Evolutionary conservation across 768 basidiomycete species (phyloP).

Genomic region (Rhodotorula paludigena): DNA sequence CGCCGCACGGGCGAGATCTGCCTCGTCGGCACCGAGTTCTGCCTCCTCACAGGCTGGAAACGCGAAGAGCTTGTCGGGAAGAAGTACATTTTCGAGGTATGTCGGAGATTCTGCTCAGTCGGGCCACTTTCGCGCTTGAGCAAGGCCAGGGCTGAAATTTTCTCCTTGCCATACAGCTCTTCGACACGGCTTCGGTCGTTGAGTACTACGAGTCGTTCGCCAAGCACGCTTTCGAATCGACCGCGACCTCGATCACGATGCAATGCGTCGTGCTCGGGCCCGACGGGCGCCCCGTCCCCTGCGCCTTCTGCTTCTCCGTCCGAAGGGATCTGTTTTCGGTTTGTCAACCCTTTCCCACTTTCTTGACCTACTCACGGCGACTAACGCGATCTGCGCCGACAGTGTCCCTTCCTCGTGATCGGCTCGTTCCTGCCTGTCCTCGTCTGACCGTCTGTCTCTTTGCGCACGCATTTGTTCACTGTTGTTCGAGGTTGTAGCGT

Average conservation of each 20-base stretch:
- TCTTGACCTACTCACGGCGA: too few relatives aligned
- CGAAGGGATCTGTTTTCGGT: slow-evolving; percentile 70
- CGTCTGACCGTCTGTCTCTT: too few relatives aligned
- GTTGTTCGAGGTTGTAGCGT: too few relatives aligned
- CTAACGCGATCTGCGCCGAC: background rate
- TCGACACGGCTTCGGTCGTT: slow-evolving; percentile 91
- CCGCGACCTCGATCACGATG: slow-evolving; percentile 80
- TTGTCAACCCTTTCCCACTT: background rate
- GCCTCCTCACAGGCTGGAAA: slow-evolving; percentile 85
- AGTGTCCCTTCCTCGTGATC: slow-evolving; percentile 32
- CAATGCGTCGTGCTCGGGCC: slow-evolving; percentile 85
- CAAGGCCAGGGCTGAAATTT: background rate
- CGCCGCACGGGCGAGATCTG: slow-evolving; percentile 96
- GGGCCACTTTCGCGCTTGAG: background rate
- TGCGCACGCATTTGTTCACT: too few relatives aligned
- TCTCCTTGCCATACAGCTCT: slow-evolving; percentile 55
- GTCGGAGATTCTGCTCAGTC: slow-evolving; percentile 15
- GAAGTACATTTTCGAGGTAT: slow-evolving; percentile 36
- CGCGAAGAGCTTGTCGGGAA: slow-evolving; percentile 69
- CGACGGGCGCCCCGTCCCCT: slow-evolving; percentile 73
- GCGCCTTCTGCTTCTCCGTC: slow-evolving; percentile 94
- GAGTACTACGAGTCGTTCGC: slow-evolving; percentile 97
- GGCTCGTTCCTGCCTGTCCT: slow-evolving; percentile 30
- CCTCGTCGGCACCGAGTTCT: slow-evolving; percentile 92
- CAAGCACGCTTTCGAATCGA: slow-evolving; percentile 94